A percentile compares a stretch with the other conserved stretches of the same genome.
Evolutionary conservation across 2,329 filamentous ascomycete genomes (phyloP).

Genomic region (Davidsoniella virescens): DNA sequence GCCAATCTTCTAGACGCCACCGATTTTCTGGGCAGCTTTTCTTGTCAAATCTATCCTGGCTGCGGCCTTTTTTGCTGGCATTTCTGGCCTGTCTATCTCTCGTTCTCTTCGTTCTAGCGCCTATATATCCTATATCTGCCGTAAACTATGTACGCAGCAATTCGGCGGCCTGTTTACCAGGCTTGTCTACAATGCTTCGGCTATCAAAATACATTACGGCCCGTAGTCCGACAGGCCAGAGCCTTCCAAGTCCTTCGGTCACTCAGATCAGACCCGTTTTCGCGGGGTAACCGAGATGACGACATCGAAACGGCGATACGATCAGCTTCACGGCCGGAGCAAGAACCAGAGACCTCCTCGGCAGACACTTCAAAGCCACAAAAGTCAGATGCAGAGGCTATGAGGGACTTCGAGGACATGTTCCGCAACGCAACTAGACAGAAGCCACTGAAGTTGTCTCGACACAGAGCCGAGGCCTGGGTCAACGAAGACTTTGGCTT

Average conservation of each 20-base stretch:
- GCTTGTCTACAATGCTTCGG: not conserved
- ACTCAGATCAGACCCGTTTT: not conserved
- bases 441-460: conserved; percentile 1
- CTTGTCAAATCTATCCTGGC: too few species aligned
- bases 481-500: conserved; percentile 12
- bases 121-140: not conserved
- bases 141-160: conserved; percentile 8
- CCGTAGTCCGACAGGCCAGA: not conserved
- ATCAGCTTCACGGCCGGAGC: not conserved
- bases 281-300: too few species aligned
- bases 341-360: too few species aligned
- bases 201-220: not conserved
- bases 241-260: not conserved
- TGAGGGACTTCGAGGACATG: conserved; percentile 4
- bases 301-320: not conserved
- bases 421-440: conserved; percentile 1
- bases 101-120: not conserved
- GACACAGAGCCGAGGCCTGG: conserved; percentile 3
- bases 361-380: not conserved
- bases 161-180: conserved; percentile 2
- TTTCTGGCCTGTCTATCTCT: not conserved
- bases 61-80: not conserved
- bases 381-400: not conserved
- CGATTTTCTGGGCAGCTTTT: too few species aligned
- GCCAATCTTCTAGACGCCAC: too few species aligned